These are phyloP conservation scores for Phaeosphaeria sp. DNA, from an alignment of 2,329 filamentous ascomycete genomes.

Conservation along the genomic window DNA sequence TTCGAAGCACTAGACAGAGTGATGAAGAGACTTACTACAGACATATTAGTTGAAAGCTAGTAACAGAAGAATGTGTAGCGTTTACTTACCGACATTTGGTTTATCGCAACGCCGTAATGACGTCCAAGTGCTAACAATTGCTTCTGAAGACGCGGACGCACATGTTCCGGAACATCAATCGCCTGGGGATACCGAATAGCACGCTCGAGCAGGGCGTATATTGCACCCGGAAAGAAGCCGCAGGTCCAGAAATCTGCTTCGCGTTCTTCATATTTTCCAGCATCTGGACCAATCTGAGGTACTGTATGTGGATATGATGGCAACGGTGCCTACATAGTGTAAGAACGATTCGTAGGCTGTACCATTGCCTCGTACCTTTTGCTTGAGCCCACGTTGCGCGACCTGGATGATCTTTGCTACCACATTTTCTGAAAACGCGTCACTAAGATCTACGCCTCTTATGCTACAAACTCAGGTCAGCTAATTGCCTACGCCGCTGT, in stretches of 20 bases:
- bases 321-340: conserved; percentile 27
- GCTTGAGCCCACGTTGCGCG: conserved; percentile 34
- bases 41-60: too few relatives aligned
- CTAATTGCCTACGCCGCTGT: too few relatives aligned
- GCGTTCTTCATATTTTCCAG: conserved; percentile 41
- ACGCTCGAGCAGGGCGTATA: conserved; percentile 43
- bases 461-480: conserved; percentile 16
- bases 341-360: too few relatives aligned
- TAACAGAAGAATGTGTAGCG: too few relatives aligned
- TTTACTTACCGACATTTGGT: conserved; percentile 41
- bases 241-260: conserved; percentile 48
- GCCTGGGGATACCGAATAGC: conserved; percentile 37
- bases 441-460: conserved; percentile 33
- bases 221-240: conserved; percentile 44
- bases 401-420: conserved; percentile 43
- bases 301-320: conserved; percentile 42
- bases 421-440: conserved; percentile 39
- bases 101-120: conserved; percentile 42
- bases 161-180: conserved; percentile 24
- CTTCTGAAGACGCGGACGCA: conserved; percentile 25
- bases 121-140: conserved; percentile 35
- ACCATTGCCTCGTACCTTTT: conserved; percentile 18
- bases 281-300: conserved; percentile 30
- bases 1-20: too few relatives aligned
- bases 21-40: too few relatives aligned